Evolutionary conservation across 495 filamentous ascomycete genomes (phyloP).

Genomic region (Penicillium coprophilum): DNA sequence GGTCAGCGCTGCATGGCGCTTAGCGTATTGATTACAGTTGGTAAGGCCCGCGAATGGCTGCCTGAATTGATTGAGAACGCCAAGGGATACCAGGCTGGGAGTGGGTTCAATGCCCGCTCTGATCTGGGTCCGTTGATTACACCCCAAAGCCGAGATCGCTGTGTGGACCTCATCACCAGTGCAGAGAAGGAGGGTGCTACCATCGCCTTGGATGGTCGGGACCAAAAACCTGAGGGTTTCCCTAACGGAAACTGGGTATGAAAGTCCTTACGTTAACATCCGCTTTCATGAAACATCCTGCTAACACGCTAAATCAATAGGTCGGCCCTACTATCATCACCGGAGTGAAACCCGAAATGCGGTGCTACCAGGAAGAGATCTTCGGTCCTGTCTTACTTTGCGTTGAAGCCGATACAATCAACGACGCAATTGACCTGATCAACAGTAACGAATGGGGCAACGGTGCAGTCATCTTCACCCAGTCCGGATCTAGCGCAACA

Average conservation of each 20-base stretch:
- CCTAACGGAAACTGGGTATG: slow-evolving; percentile 92
- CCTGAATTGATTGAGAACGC: slow-evolving; percentile 87
- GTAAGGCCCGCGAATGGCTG: slow-evolving; percentile 90
- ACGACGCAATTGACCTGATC: slow-evolving; percentile 68
- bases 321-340: slow-evolving; percentile 92
- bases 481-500: slow-evolving; percentile 59
- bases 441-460: slow-evolving; percentile 72
- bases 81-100: slow-evolving; percentile 74
- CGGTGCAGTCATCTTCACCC: slow-evolving; percentile 67
- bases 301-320: slow-evolving; percentile 32
- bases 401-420: slow-evolving; percentile 71
- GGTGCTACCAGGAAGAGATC: slow-evolving; percentile 93
- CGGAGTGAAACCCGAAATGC: slow-evolving; percentile 87
- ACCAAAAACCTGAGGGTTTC: slow-evolving; percentile 84
- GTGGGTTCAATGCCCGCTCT: slow-evolving; percentile 89
- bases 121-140: slow-evolving; percentile 94
- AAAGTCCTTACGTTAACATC: not conserved
- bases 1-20: slow-evolving; percentile 98
- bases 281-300: no score
- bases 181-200: slow-evolving; percentile 93
- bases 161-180: slow-evolving; percentile 81
- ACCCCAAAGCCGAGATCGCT: slow-evolving; percentile 85
- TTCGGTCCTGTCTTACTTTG: slow-evolving; percentile 77
- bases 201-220: slow-evolving; percentile 86
- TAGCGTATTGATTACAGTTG: slow-evolving; percentile 91